Evolutionary conservation across 2,329 filamentous ascomycete species (phyloP), one percentile per base, ranked within the genome.

Genomic region (Penicillium freii): DNA sequence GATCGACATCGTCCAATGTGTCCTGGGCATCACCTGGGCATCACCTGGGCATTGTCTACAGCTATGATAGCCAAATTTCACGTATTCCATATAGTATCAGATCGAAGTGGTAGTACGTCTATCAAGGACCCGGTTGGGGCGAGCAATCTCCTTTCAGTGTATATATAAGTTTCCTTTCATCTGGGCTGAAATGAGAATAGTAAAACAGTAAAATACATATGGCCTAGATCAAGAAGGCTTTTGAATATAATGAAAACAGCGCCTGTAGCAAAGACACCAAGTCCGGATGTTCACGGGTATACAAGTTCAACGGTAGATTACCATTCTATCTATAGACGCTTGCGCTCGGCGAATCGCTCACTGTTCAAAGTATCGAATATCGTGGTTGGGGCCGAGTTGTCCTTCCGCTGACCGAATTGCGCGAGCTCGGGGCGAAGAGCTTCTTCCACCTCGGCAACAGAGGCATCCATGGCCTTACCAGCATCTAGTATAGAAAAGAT

Each of bases 391-490:
- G 61, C 54, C 6, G 66, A 66, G 44, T 63, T 68, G 48, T 72
- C 70, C 44, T 72, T 62, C 50, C 71, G 73, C 53, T 73, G 71
- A 48, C 77, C 77, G 58, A 79, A 79, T 29, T 72, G 70, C 13
- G 71, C 68, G 46, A 80, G 66, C 52, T 78, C 71, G 34, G 71
- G 65, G 34, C 75, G 71, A 33, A 80, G 71, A 19, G 69, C 64
- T 56, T 76, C 71, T 59, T 78, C 72, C 33, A 78, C 62, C n/a
- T 74, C 69, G 13, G 67, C 57, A 42, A 72, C 62, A 38, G 70
- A 62, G 40, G 68, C 62, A 58, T 79, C 77, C 72, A 80, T 76
- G 11, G 69, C 65, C 54, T 73, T 71, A 45, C 66, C 69, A 45
- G 77, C 74, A 62, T 77, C 77, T 79, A 58, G 51, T 46, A 56